Evolutionary conservation across 2,329 filamentous ascomycete genomes (phyloP), one percentile per base, ranked within the genome.

Genomic region (Sporothrix pseudoabietina): DNA sequence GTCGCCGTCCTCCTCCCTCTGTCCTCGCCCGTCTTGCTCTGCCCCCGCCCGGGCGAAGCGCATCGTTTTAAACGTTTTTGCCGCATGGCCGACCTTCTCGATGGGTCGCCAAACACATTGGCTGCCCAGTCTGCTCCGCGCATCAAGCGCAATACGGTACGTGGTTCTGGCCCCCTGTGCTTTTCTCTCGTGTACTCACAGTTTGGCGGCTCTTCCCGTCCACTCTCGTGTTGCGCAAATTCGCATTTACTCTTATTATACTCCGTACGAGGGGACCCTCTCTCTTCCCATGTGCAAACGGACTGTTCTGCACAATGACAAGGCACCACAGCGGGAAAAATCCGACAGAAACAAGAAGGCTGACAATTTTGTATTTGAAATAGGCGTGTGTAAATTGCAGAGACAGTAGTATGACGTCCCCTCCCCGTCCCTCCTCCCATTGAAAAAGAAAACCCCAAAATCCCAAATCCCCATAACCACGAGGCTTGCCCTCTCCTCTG

Each of bases 61-160:
- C 54, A 41, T 44, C 19, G 26, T 5, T n/a, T 26, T 32, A 7
- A 7, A 65, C 41, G 47, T 54, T 61, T 61, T 63, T 68, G 66
- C 35, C 66, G 69, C 61, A 76, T 76, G 75, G 75, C 73, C 55
- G 75, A 76, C 44, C 44, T 44, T 10, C 63, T 44, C 4, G 39
- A 63, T 12, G 66, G 49, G 14, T 73, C 76, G 69, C 73, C 75
- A 69, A 63, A 74, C 8, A 54, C 54, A 35, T 59, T 66, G 71
- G 72, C 71, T 41, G 70, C 73, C 4, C 32, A 70, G 6, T 10
- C 75, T 4, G 30, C 74, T 47, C 72, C 75, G 39, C 76, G 76
- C 70, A 77, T 77, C 73, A 77, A 75, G 71, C 76, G 76, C 72
- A 77, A 77, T 70, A 77, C 76, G 73, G 76, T 77, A 73, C 32